Percentiles rank a stretch among this genome's conserved stretches.
Evolutionary conservation across 805 yeast genomes (phyloP).

Genomic region (Pichia exigua): DNA sequence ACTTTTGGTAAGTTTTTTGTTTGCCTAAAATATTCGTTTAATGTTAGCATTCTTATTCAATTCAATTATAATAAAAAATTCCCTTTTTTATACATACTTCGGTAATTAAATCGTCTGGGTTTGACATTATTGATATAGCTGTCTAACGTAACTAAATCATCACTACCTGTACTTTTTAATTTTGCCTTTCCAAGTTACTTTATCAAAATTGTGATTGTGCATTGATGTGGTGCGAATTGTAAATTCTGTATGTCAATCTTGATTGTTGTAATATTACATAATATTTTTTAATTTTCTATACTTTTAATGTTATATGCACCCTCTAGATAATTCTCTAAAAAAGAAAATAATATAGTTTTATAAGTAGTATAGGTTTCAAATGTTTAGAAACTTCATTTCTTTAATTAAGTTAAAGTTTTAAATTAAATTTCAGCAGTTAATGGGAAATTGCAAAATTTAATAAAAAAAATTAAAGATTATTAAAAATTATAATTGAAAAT

Average conservation of each 20-base stretch:
- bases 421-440: too few species aligned
- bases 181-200: neutral
- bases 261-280: neutral
- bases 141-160: neutral
- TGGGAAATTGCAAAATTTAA: too few species aligned
- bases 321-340: too few species aligned
- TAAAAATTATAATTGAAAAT: too few species aligned
- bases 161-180: neutral
- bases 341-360: too few species aligned
- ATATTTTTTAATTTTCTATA: neutral
- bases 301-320: too few species aligned
- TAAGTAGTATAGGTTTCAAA: too few species aligned
- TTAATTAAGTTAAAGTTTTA: too few species aligned
- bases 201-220: neutral
- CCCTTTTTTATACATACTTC: constrained; percentile 22
- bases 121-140: constrained; percentile 20
- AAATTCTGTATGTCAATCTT: neutral
- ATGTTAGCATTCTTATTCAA: neutral
- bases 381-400: too few species aligned
- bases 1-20: constrained; percentile 59
- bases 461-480: too few species aligned
- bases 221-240: neutral
- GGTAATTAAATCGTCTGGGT: constrained; percentile 27
- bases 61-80: neutral
- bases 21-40: constrained; percentile 39